A percentile compares a stretch with the other conserved stretches of the same genome.
These are phyloP conservation scores for Phytophthora lateralis DNA, from an alignment of 352 stramenopile species.

Conservation along the genomic window DNA sequence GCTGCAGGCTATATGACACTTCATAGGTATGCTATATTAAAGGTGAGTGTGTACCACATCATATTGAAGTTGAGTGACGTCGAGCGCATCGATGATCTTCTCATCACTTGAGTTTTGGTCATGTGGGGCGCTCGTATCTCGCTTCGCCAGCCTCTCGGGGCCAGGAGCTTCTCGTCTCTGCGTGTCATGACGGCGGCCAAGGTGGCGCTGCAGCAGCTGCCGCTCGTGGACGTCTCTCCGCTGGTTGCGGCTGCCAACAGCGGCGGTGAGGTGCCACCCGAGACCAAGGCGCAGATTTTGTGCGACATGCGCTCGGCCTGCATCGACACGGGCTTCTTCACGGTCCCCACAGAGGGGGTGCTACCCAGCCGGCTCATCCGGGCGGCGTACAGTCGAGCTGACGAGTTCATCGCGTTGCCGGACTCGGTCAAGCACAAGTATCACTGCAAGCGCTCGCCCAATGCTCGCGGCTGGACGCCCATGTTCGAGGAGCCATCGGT, in stretches of 20 bases:
- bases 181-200: constrained; percentile 57
- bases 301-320: constrained; percentile 64
- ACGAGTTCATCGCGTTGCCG: constrained; percentile 76
- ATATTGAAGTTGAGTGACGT: constrained; percentile 22
- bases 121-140: constrained; percentile 19
- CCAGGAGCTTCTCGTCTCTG: constrained; percentile 24
- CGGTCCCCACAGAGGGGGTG: constrained; percentile 67
- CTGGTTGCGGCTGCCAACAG: constrained; percentile 41
- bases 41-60: neutral
- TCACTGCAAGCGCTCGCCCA: constrained; percentile 76
- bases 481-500: constrained; percentile 88
- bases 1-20: constrained; percentile 6
- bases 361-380: constrained; percentile 55
- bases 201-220: constrained; percentile 54
- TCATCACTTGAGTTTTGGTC: constrained; percentile 13
- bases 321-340: constrained; percentile 76
- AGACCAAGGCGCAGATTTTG: constrained; percentile 53
- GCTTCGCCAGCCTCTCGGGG: neutral
- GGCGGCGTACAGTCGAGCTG: constrained; percentile 59
- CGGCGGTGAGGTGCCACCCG: constrained; percentile 7
- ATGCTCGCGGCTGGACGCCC: constrained; percentile 78
- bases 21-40: neutral
- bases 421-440: constrained; percentile 72
- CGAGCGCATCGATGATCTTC: neutral
- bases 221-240: constrained; percentile 72